phyloP scores from a whole-genome alignment of 768 basidiomycete genomes.

The Gymnopilus dilepis region DNA sequence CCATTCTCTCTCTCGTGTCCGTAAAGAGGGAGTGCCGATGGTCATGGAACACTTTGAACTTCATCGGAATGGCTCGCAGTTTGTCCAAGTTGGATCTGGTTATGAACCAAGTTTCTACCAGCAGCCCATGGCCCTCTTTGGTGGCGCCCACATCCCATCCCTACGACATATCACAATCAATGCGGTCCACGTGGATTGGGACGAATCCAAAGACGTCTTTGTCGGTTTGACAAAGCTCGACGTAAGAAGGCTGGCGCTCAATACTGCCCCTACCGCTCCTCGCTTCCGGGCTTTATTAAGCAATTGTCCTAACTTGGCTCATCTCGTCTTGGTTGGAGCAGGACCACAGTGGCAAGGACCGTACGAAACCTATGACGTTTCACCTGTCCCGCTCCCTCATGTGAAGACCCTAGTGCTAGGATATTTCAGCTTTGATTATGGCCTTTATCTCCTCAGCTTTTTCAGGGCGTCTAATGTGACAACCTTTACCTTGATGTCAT shows the following conservation, averaged over 20 bases:
- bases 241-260: conserved; percentile 62
- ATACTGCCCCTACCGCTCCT: conserved; percentile 51
- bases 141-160: conserved; percentile 48
- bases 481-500: conserved; percentile 62
- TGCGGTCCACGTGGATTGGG: conserved; percentile 69
- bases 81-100: conserved; percentile 47
- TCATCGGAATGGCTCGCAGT: conserved; percentile 58
- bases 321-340: conserved; percentile 66
- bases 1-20: conserved; percentile 48
- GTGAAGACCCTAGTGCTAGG: conserved; percentile 63
- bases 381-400: conserved; percentile 51
- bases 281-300: conserved; percentile 60
- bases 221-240: conserved; percentile 67
- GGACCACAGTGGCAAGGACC: conserved; percentile 50
- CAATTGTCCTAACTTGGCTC: conserved; percentile 53
- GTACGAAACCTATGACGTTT: conserved; percentile 11
- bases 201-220: conserved; percentile 45
- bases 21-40: conserved; percentile 39
- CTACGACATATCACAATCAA: conserved; percentile 59
- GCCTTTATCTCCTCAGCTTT: conserved; percentile 49
- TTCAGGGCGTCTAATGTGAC: conserved; percentile 62
- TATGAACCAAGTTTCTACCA: conserved; percentile 41
- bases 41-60: conserved; percentile 69
- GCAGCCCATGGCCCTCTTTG: conserved; percentile 51
- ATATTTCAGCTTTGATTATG: conserved; percentile 56